Base-by-base conservation (phyloP, 1,284 basidiomycete species). In the Cryptococcus neoformans region DNA sequence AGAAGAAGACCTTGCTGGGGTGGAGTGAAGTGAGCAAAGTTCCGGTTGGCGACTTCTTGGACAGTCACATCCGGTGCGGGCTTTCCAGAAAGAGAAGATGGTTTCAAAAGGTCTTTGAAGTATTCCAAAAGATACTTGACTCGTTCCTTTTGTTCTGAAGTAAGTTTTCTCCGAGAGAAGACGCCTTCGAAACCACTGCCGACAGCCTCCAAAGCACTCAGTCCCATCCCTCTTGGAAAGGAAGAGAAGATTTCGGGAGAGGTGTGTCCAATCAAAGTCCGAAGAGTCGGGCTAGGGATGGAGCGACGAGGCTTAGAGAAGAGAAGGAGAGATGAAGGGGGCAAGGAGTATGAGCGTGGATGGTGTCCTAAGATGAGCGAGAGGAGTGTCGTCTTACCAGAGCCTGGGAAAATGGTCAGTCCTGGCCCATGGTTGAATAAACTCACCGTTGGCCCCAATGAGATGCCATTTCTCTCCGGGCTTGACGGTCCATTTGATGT, bases 321-420 rank as follows among this genome's bases (percentile, higher is more conserved):
- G 46, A 93, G 83, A 3, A 81, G 79, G 7, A 98, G 82, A 14
- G 80, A 75, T 0, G 63, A 34, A 0, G 75, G 49, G 0, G 77
- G 75, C 52, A 86, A 79, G 0, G 86, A 87, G 78, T 88, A 98
- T 0, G 93, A 95, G 62, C 91, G 90, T 0, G 95, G 94, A 74
- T 98, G 95, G 68, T 95, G 92, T 28, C 95, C 95, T 0, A 92
- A 90, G 41, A 99, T 80, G 38, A 98, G 77, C 4, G 94, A 87
- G n/a, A 97, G 82, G 1, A 98, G 84, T 0, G 95, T 98, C 0
- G 94, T 95, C 79, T 99, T 99, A 1, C 95, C 95, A 0, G 90
- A 92, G 48, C 92, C 28, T 28, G 28, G 28, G 3, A 28, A 28
- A 28, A 28, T 28, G 28, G 89, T 91, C 16, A 51, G 16, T 3